Base-by-base conservation (phyloP, 768 basidiomycete species). In the Termitomyces titanicus region DNA sequence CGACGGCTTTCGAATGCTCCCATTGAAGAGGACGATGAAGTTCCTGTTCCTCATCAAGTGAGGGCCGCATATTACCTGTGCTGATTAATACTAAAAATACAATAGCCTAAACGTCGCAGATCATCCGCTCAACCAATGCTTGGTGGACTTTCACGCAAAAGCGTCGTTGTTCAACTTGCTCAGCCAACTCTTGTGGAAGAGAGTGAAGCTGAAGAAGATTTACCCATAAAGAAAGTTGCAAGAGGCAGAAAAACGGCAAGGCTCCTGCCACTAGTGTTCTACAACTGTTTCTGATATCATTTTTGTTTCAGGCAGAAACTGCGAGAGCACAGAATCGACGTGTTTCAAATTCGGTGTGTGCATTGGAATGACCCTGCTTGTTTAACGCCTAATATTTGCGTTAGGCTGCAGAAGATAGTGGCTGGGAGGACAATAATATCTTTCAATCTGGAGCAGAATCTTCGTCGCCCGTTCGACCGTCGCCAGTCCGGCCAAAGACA, bases 371-470 rank as follows among this genome's bases (percentile, higher is more conserved):
- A 2, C 13, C 56, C 48, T 42, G 15, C 17, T 52, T 54, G 5
- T 34, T 45, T 20, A 45, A 6, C 12, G 45, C 48, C 29, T 53
- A 55, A 42, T 15, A 34, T 47, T 40, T 52, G 53, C 55, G 24
- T 24, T 49, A 56, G 58, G 51, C 58, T 18, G 72, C 67, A 25
- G 86, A 89, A 37, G 89, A 90, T 51, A 92, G 89, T 62, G 89
- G 89, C 33, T 93, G 91, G 90, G 91, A 93, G 64, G 91, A 92
- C 60, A 92, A 91, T 64, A 93, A 94, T 59, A 83, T 92, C 27
- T 94, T 94, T 67, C 91, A 94, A 65, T 92, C 89, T 9, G 91
- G 89, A n/a, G 86, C 87, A 5, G 91, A 93, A 62, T 88, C 87
- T n/a, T 89, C 89, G 7, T 92, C 89, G 13, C 90, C 91, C 33